A percentile compares a stretch with the other conserved stretches of the same genome.
phyloP scores from a whole-genome alignment of 805 yeast genomes.

The Candida xyloterini region DNA sequence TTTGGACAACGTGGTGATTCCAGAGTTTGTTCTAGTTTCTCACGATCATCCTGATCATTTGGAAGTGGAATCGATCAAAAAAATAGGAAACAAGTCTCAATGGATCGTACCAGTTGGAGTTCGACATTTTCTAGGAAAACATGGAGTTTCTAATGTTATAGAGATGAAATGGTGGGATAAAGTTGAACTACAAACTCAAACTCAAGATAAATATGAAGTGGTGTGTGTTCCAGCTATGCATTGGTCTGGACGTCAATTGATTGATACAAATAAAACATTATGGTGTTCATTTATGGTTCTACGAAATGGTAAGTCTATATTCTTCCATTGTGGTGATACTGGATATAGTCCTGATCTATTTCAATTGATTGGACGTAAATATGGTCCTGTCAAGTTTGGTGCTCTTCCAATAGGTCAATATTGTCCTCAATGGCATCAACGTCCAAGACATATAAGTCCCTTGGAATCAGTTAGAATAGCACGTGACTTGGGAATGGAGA shows the following conservation, averaged over 20 bases:
- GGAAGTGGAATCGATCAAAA: slow-evolving; percentile 56
- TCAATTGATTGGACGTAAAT: slow-evolving; percentile 56
- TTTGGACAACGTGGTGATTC: slow-evolving; percentile 40
- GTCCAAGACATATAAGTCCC: slow-evolving; percentile 85
- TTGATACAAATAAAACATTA: slow-evolving; percentile 74
- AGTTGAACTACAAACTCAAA: slow-evolving; percentile 36
- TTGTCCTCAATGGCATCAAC: slow-evolving; percentile 92
- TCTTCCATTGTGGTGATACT: slow-evolving; percentile 94
- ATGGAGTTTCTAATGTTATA: slow-evolving; percentile 58
- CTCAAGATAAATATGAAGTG: slow-evolving; percentile 59
- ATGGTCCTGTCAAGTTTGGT: slow-evolving; percentile 64
- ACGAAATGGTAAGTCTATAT: slow-evolving; percentile 62
- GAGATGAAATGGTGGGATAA: slow-evolving; percentile 96
- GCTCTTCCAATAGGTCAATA: slow-evolving; percentile 93
- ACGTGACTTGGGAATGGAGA: slow-evolving; percentile 55
- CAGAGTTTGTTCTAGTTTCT: slow-evolving; percentile 75
- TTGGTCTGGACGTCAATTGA: slow-evolving; percentile 87
- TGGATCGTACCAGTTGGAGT: slow-evolving; percentile 93
- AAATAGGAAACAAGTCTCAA: slow-evolving; percentile 55
- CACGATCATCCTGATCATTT: slow-evolving; percentile 97
- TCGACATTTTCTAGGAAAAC: slow-evolving; percentile 50
- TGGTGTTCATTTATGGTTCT: slow-evolving; percentile 87
- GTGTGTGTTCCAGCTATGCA: slow-evolving; percentile 95
- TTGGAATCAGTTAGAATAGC: slow-evolving; percentile 69
- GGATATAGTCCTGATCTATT: slow-evolving; percentile 82